Evolutionary conservation across 2,329 filamentous ascomycete genomes (phyloP), one percentile per base, ranked within the genome.

Genomic region (Neocatenulostroma microsporum): DNA sequence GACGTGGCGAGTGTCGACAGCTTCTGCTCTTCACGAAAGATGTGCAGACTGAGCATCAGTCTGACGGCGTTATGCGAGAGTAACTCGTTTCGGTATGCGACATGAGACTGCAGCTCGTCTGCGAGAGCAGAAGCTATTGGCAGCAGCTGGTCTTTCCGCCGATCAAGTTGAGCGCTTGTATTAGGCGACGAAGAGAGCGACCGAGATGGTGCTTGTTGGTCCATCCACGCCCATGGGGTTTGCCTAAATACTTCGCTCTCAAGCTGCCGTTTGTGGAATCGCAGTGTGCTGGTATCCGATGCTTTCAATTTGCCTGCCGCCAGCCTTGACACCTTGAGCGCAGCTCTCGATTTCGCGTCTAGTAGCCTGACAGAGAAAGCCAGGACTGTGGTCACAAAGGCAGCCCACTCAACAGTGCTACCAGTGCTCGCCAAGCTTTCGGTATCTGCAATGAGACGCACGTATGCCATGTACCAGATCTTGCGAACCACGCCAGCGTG

Each of bases 11-110:
- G 38, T 12, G 32, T 40, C n/a, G 84, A 77, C 2, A 98, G 72
- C 55, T 94, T 96, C 44, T 83, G 73, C 57, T 98, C 91, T 58
- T 98, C 89, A 0, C 83, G 73, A n/a, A 94, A 67, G 3, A 96
- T 68, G 62, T 98, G 91, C 10, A 98, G 67, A 1, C 76, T 82
- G 25, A 80, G 67, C 46, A 93, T 56, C 6, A 60, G 35, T 24
- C 50, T 51, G 20, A 45, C 37, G 23, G 42, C 52, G 21, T 7
- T 28, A 11, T 21, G 17, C 9, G 6, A 21, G n/a, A n/a, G n/a
- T n/a, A n/a, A n/a, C n/a, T n/a, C n/a, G n/a, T n/a, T n/a, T n/a
- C n/a, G n/a, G n/a, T n/a, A n/a, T n/a, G n/a, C n/a, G n/a, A n/a
- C n/a, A n/a, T n/a, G n/a, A n/a, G n/a, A n/a, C n/a, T n/a, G n/a